phyloP scores from a whole-genome alignment of 2,329 filamentous ascomycete species.

The Talaromyces islandicus region DNA sequence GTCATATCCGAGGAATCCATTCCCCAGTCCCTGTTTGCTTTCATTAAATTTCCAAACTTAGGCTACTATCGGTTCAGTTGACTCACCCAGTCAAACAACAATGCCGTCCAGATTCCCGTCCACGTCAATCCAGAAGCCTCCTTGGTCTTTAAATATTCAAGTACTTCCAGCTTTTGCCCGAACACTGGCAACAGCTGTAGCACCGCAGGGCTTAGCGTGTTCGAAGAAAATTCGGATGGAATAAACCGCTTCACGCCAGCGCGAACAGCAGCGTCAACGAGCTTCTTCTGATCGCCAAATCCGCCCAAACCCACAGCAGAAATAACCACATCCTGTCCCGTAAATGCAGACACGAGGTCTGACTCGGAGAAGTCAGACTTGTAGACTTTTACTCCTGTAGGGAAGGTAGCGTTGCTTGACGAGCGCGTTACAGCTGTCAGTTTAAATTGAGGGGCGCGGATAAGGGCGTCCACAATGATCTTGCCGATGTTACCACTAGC shows the following conservation, averaged over 20 bases:
- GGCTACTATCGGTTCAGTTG: background rate
- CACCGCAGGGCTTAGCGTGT: constrained; percentile 19
- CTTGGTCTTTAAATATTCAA: constrained; percentile 50
- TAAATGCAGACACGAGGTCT: constrained; percentile 19
- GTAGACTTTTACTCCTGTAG: constrained; percentile 14
- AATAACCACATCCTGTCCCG: constrained; percentile 26
- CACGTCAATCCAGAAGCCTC: constrained; percentile 48
- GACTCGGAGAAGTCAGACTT: constrained; percentile 20
- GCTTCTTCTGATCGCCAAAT: constrained; percentile 22
- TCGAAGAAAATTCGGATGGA: constrained; percentile 27
- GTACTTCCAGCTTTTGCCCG: constrained; percentile 18
- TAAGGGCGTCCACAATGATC: constrained; percentile 16
- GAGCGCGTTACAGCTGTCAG: constrained; percentile 21
- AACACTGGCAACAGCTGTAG: constrained; percentile 21
- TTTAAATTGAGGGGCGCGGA: constrained; percentile 12
- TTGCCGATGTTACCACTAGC: constrained; percentile 20
- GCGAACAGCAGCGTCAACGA: constrained; percentile 26
- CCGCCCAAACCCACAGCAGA: constrained; percentile 20
- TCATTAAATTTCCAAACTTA: background rate
- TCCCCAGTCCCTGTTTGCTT: constrained; percentile 37
- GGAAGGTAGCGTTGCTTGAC: constrained; percentile 16
- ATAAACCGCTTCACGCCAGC: constrained; percentile 29
- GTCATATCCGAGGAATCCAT: constrained; percentile 49
- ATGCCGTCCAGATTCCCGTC: constrained; percentile 54
- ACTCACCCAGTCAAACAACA: constrained; percentile 55